These are phyloP conservation scores for Penicillium egyptiacum DNA, from an alignment of 495 filamentous ascomycete genomes.

Conservation along the genomic window DNA sequence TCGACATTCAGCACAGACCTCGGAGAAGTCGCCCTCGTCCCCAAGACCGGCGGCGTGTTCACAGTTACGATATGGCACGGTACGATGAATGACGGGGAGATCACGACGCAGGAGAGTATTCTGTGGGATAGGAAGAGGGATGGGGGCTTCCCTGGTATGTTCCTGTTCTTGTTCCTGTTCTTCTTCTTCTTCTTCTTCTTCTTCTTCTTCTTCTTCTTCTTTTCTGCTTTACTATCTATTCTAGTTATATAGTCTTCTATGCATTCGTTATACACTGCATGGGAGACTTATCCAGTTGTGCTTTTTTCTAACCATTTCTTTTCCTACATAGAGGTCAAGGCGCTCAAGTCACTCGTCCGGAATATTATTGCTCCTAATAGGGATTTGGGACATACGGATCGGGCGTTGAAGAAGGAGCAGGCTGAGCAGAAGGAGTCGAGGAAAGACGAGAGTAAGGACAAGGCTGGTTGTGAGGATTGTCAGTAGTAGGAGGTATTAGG, in stretches of 20 bases:
- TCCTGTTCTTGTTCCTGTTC: no score
- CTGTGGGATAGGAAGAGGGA: conserved; percentile 90
- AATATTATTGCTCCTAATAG: conserved; percentile 76
- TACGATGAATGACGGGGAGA: conserved; percentile 6
- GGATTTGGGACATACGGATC: conserved; percentile 81
- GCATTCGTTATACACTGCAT: neutral
- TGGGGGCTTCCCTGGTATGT: conserved; percentile 84
- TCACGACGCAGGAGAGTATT: conserved; percentile 41
- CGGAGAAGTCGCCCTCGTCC: conserved; percentile 88
- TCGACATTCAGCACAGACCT: conserved; percentile 88
- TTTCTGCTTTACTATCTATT: neutral
- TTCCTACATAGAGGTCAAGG: conserved; percentile 64
- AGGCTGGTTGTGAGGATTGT: conserved; percentile 50
- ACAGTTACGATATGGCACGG: conserved; percentile 60
- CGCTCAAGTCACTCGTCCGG: conserved; percentile 84
- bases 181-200: conserved; percentile 4
- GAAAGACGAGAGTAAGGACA: conserved; percentile 14
- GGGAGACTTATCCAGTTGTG: neutral
- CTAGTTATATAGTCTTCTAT: conserved; percentile 5
- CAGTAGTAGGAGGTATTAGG: conserved; percentile 28
- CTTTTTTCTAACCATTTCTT: conserved; percentile 6
- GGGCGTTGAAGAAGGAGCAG: conserved; percentile 39
- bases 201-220: neutral
- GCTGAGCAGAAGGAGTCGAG: conserved; percentile 9
- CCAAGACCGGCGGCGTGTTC: conserved; percentile 82